These are phyloP conservation scores for Solanum dulcamara DNA, from an alignment of 257 asterid genomes.

Conservation along the genomic window DNA sequence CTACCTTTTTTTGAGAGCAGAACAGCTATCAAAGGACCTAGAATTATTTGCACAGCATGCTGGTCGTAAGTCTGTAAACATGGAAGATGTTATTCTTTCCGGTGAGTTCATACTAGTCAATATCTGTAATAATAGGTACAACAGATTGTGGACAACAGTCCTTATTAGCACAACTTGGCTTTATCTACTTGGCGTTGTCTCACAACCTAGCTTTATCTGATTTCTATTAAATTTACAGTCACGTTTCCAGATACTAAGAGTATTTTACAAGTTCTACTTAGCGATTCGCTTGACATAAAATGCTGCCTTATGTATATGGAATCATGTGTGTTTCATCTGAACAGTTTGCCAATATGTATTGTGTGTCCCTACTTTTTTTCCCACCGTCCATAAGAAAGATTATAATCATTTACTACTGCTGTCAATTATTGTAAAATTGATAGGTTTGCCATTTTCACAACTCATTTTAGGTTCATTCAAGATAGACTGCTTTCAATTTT, in stretches of 20 bases:
- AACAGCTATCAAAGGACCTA: constrained; percentile 82
- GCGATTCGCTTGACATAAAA: background rate
- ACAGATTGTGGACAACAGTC: background rate
- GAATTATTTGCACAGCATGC: constrained; percentile 83
- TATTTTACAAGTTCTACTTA: background rate
- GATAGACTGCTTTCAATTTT: background rate
- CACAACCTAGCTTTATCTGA: background rate
- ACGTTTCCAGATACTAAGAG: background rate
- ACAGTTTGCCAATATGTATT: background rate
- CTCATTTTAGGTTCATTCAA: background rate
- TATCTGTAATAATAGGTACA: background rate
- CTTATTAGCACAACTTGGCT: background rate
- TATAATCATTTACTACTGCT: background rate
- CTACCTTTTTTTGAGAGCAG: constrained; percentile 29
- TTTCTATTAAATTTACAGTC: background rate
- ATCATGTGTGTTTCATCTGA: background rate
- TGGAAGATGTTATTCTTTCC: constrained; percentile 91
- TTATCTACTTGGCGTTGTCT: background rate
- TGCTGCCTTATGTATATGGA: background rate
- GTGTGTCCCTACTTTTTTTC: background rate
- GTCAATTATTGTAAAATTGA: background rate
- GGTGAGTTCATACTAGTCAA: constrained; percentile 28
- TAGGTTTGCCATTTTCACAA: background rate
- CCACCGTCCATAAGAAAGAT: background rate
- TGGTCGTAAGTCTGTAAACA: constrained; percentile 83